phyloP scores from a whole-genome alignment of 805 yeast genomes.

The Komagataella populi region DNA sequence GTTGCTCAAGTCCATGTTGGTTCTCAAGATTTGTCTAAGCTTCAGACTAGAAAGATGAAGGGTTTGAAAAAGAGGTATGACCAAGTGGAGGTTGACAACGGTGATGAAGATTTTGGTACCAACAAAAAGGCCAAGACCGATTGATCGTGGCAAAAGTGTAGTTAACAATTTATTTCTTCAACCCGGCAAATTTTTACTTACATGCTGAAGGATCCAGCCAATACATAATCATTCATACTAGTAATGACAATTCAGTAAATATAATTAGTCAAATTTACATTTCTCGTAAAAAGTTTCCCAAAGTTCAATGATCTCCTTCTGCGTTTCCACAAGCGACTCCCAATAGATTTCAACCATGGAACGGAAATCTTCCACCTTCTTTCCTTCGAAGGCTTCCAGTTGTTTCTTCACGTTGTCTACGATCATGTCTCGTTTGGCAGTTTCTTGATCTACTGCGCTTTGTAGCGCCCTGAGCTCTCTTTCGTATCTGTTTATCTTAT shows the following conservation, averaged over 20 bases:
- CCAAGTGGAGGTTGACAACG: constrained; percentile 51
- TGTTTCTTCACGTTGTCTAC: constrained; percentile 58
- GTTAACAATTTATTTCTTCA: background rate
- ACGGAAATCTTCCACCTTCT: constrained; percentile 72
- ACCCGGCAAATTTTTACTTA: background rate
- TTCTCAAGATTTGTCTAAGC: constrained; percentile 76
- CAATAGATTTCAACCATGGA: constrained; percentile 81
- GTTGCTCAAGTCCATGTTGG: constrained; percentile 94
- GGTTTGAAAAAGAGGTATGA: constrained; percentile 85
- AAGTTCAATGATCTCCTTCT: constrained; percentile 80
- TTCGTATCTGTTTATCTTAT: constrained; percentile 42
- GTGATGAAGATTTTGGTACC: constrained; percentile 21
- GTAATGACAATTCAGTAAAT: background rate
- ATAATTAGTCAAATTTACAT: constrained; percentile 14
- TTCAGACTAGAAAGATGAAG: constrained; percentile 98
- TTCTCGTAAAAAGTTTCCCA: constrained; percentile 79
- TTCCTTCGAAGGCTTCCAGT: constrained; percentile 54
- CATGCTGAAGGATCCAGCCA: background rate
- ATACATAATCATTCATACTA: background rate
- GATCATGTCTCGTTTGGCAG: constrained; percentile 47
- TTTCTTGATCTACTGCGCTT: constrained; percentile 36
- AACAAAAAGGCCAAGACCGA: constrained; percentile 7
- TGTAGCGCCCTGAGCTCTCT: constrained; percentile 47
- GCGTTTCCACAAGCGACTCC: constrained; percentile 84
- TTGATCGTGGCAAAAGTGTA: background rate